Percentiles rank a stretch among this genome's conserved stretches.
phyloP scores from a whole-genome alignment of 1,284 basidiomycete genomes.

The Stygiomarasmius scandens region DNA sequence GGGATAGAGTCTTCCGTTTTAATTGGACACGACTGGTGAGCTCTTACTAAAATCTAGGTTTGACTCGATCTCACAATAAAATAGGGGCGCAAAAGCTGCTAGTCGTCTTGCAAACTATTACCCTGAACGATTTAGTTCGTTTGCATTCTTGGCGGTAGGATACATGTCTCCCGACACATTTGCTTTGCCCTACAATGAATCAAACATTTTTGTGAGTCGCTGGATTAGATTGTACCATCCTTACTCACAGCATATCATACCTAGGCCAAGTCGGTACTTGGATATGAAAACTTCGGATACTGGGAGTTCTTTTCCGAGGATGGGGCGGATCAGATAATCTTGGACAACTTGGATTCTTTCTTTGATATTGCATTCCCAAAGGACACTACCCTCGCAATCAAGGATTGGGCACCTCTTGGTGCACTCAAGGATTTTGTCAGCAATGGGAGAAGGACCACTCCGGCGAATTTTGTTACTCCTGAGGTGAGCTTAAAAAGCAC shows the following conservation, averaged over 20 bases:
- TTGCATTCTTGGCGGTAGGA: constrained; percentile 43
- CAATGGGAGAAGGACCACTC: constrained; percentile 20
- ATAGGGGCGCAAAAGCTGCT: constrained; percentile 40
- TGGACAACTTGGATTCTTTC: constrained; percentile 29
- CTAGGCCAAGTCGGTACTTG: constrained; percentile 24
- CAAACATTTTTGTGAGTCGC: constrained; percentile 16
- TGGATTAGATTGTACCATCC: constrained; percentile 7
- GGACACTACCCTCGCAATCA: constrained; percentile 25
- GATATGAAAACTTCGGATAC: constrained; percentile 36
- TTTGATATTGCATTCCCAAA: constrained; percentile 25
- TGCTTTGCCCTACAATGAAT: constrained; percentile 8
- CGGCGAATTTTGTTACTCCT: constrained; percentile 15
- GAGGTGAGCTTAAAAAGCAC: constrained; percentile 4
- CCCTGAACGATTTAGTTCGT: constrained; percentile 42
- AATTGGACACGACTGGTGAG: constrained; percentile 54
- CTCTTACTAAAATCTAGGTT: neutral
- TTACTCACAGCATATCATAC: constrained; percentile 9
- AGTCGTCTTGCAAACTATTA: constrained; percentile 40
- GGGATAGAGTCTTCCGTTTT: constrained; percentile 36
- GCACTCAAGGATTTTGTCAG: constrained; percentile 33
- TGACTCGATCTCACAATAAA: neutral
- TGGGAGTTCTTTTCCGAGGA: constrained; percentile 38
- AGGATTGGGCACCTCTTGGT: constrained; percentile 28
- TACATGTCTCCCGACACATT: constrained; percentile 33
- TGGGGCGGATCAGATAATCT: constrained; percentile 30